Evolutionary conservation across 2,329 filamentous ascomycete genomes (phyloP).

Genomic region (Colletotrichum aenigma): DNA sequence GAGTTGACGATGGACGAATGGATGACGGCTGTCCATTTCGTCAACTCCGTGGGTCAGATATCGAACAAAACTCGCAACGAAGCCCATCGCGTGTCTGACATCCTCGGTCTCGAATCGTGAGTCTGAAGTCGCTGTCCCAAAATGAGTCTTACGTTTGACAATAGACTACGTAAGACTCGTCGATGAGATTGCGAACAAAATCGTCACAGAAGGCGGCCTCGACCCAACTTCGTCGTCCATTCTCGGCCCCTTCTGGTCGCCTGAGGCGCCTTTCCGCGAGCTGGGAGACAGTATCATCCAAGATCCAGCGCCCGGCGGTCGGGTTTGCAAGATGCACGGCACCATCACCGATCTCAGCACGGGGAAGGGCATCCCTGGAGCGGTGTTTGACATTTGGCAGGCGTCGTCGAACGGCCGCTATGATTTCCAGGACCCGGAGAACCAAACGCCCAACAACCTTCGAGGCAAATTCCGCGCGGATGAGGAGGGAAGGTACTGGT

Average conservation of each 20-base stretch:
- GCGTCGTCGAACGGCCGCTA: constrained; percentile 76
- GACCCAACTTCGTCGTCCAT: not conserved
- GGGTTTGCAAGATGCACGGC: not conserved
- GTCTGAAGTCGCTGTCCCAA: not conserved
- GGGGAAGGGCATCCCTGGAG: not conserved
- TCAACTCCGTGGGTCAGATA: not conserved
- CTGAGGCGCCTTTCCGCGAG: not conserved
- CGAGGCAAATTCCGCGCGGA: constrained; percentile 77
- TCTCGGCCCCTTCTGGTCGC: not conserved
- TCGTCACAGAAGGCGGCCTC: not conserved
- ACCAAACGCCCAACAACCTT: constrained; percentile 75
- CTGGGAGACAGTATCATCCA: not conserved
- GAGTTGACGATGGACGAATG: not conserved
- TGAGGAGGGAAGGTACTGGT: constrained; percentile 68
- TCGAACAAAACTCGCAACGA: not conserved
- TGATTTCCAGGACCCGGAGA: constrained; percentile 76
- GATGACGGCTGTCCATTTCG: not conserved
- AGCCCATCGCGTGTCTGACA: not conserved
- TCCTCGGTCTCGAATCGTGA: not conserved
- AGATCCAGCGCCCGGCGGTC: not conserved
- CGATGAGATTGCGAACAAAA: not conserved
- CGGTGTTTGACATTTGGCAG: not conserved
- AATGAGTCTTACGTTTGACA: not conserved
- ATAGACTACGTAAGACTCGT: not conserved
- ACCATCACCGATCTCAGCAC: not conserved